Evolutionary conservation across 2,329 filamentous ascomycete species (phyloP), one percentile per base, ranked within the genome.

Genomic region (Penicillium sp.): DNA sequence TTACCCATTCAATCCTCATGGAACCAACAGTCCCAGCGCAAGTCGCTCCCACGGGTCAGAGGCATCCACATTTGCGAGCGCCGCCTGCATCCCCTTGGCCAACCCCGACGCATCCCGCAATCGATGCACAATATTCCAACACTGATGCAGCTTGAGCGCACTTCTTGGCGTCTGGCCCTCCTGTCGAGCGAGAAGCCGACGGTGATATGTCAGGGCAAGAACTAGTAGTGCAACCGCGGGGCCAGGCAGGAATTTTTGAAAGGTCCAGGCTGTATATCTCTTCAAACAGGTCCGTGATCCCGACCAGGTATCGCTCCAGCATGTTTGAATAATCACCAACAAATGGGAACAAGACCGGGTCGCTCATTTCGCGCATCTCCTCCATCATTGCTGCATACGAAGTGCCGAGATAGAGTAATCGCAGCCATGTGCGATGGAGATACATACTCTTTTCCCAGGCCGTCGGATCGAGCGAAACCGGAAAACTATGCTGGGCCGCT

Each of bases 391-490:
- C 41, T 5, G 48, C 54, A 21, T 62, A 62, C 3, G 48, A 50
- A 9, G 54, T 53, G 1, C 60, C 54, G 1, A 62, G 35, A 21
- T 62, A 57, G 26, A 62, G 60, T 15, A 62, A 30, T 29, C 49
- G 46, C n/a, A 62, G 48, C 60, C 60, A 62, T 9, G 53, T 54
- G 7, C 55, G 54, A 30, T 62, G 60, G 35, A 62, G 35, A 19
- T 57, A 62, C n/a, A 62, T 57, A 19, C 60, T 62, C 21, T 35
- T 48, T 8, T 57, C 60, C 53, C 60, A 62, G 41, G 41, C 8
- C 3, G 54, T 53, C 5, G 41, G 60, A 15, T 11, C 31, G 38
- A 58, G 13, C 15, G 35, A 29, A 3, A 35, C 7, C 1, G 60
- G 54, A n/a, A 47, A 53, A 15, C 29, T 49, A 48, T 52, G 47